A percentile compares a stretch with the other conserved stretches of the same genome.
phyloP scores from a whole-genome alignment of 108 stramenopile species.

The Schizochytrium sp. region DNA sequence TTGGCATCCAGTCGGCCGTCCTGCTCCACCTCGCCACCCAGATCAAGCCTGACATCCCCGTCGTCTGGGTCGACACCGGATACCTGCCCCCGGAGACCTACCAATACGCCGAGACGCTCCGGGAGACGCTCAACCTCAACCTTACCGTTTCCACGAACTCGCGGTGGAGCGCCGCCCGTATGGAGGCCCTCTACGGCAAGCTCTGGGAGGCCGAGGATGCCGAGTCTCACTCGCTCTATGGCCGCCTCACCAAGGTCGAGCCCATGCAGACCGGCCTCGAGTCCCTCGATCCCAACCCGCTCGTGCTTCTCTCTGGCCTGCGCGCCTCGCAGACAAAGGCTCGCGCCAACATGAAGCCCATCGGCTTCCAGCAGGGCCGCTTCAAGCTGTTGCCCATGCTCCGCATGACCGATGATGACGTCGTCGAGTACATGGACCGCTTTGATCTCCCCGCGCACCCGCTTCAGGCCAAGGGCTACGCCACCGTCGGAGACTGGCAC shows the following conservation, averaged over 20 bases:
- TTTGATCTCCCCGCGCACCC: background rate
- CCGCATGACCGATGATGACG: constrained; percentile 12
- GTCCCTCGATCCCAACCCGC: background rate
- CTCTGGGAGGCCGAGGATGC: constrained; percentile 6
- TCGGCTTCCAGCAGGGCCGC: constrained; percentile 14
- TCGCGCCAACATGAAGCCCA: background rate
- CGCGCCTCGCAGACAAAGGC: background rate
- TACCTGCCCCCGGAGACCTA: constrained; percentile 14
- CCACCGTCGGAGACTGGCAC: constrained; percentile 4
- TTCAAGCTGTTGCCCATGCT: constrained; percentile 15
- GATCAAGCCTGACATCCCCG: constrained; percentile 7
- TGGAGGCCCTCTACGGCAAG: constrained; percentile 18
- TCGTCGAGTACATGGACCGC: background rate
- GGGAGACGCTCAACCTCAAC: background rate
- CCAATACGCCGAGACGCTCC: background rate
- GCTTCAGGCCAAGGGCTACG: constrained; percentile 10
- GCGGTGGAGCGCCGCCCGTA: background rate
- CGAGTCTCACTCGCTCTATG: background rate
- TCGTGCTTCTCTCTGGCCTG: constrained; percentile 5
- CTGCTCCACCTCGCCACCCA: background rate
- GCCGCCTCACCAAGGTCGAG: background rate
- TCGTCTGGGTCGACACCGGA: constrained; percentile 11
- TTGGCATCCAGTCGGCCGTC: constrained; percentile 1
- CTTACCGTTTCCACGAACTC: background rate
- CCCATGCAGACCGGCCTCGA: background rate